A percentile compares a stretch with the other conserved stretches of the same genome.
Evolutionary conservation across 2,329 filamentous ascomycete species (phyloP).

Genomic region (Calonectria fujianensis): DNA sequence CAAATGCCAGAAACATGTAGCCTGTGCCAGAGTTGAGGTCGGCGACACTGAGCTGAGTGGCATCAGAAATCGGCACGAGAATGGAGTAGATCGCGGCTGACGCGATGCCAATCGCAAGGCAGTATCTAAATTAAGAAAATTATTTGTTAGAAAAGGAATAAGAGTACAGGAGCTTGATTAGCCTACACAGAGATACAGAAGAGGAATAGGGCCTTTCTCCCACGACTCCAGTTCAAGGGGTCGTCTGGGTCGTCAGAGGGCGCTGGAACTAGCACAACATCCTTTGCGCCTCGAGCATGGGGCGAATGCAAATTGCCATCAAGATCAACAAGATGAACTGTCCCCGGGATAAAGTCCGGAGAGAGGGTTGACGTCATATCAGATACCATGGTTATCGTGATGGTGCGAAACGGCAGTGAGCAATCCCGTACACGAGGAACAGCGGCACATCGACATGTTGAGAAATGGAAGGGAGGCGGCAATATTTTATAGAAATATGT

Average conservation of each 20-base stretch:
- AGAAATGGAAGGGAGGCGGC: background rate
- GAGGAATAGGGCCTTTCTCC: background rate
- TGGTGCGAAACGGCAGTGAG: no score
- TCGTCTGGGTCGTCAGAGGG: background rate
- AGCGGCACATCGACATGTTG: background rate
- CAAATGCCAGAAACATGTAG: conserved; percentile 61
- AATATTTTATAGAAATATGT: conserved; percentile 18
- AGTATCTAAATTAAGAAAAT: background rate
- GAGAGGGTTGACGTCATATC: background rate
- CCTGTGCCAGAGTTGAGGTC: conserved; percentile 16
- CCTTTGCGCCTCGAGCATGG: conserved; percentile 52
- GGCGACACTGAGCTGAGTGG: background rate
- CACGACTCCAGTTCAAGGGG: conserved; percentile 5
- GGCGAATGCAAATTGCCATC: conserved; percentile 55
- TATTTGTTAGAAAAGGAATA: background rate
- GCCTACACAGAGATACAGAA: conserved; percentile 4
- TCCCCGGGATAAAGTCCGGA: conserved; percentile 55
- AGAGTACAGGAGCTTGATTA: fast-evolving
- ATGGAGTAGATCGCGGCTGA: conserved; percentile 14
- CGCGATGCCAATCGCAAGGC: conserved; percentile 5
- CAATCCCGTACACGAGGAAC: background rate
- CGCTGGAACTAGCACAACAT: conserved; percentile 13
- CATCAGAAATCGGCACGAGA: background rate
- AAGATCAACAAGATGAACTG: conserved; percentile 62
- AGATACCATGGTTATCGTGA: conserved; percentile 1